Percentiles rank a stretch among this genome's conserved stretches.
Conservation (phyloP, 345 rosid species). For the Atalantia buxifolia region DNA sequence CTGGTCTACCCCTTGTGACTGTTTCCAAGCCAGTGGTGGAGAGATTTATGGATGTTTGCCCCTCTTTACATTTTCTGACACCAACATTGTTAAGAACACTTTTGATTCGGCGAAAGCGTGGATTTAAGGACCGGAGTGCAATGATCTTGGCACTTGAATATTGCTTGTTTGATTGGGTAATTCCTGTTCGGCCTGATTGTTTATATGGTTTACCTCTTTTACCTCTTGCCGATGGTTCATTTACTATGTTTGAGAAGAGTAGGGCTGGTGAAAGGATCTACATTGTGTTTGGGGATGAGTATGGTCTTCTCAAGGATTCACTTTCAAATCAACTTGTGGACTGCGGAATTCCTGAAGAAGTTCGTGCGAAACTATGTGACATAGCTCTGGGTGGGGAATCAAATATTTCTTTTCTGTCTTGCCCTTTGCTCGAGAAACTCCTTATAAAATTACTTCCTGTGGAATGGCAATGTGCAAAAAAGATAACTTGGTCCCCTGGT, state of each 20-base stretch:
- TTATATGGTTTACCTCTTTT: slow-evolving; percentile 78
- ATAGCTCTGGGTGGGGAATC: slow-evolving; percentile 68
- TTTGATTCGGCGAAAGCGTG: slow-evolving; percentile 71
- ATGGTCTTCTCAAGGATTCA: slow-evolving; percentile 75
- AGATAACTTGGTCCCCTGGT: slow-evolving; percentile 79
- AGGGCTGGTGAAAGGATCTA: slow-evolving; percentile 77
- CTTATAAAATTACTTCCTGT: slow-evolving; percentile 77
- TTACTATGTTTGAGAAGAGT: slow-evolving; percentile 66
- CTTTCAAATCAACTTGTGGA: slow-evolving; percentile 81
- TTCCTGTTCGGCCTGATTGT: slow-evolving; percentile 43
- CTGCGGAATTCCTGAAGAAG: slow-evolving; percentile 55
- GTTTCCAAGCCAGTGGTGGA: slow-evolving; percentile 66
- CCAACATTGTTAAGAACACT: slow-evolving; percentile 70
- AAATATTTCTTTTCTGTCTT: slow-evolving; percentile 74
- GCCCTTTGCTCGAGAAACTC: slow-evolving; percentile 81
- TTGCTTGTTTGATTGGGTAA: slow-evolving; percentile 71
- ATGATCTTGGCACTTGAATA: slow-evolving; percentile 76
- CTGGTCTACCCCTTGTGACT: slow-evolving; percentile 71
- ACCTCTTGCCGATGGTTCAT: slow-evolving; percentile 87
- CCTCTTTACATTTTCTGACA: slow-evolving; percentile 71
- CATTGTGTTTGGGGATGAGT: slow-evolving; percentile 63
- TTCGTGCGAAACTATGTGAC: slow-evolving; percentile 59
- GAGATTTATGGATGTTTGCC: slow-evolving; percentile 65
- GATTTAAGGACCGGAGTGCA: slow-evolving; percentile 57
- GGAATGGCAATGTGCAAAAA: slow-evolving; percentile 76